Base-by-base conservation (phyloP, 495 filamentous ascomycete species). In the Penicillium pulvis region DNA sequence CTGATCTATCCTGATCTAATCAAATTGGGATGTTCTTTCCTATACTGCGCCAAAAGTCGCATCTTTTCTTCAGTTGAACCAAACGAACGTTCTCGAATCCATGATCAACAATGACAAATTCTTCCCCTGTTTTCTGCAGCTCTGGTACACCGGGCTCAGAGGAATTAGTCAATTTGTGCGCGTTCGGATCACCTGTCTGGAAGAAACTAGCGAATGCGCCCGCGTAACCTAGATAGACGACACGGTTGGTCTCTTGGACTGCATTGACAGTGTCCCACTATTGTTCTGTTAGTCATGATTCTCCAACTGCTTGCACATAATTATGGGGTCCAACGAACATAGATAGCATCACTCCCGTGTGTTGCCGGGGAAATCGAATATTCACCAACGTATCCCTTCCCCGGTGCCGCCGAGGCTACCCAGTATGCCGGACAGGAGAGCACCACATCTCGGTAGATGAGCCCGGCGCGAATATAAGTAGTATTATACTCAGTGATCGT, bases 161-260 rank as follows among this genome's bases (percentile, higher is more conserved):
- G 6, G 51, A 55, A 51, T 76, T 69, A 3, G 83, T 87, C 51
- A 87, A 63, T 60, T 85, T 86, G 57, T 82, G 73, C 14, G 75
- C 71, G 60, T 86, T 86, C 5, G 84, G 82, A 63, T 85, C 75
- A 3, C 83, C 84, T 0, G 81, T 86, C 55, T 79, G 71, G 55
- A 87, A 80, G 69, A 87, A 86, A 45, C 76, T 81, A 1, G 82
- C 83, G 36, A 86, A 81, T 2, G 85, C 81, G 30, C 85, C 85
- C 0, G 84, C 72, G 60, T 78, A 87, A 12, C 83, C 85, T 14
- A 80, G 48, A 56, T 87, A 87, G 12, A 82, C 75, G 3, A 84
- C 60, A 0, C 77, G 78, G 42, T 87, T 69, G 16, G 71, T 72
- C 55, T 76, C 63, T 58, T 85, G 83, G n/a, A 83, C 65, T 1